These are phyloP conservation scores for Chlorella sp. DNA, from an alignment of 139 green algal genomes.

Conservation along the genomic window DNA sequence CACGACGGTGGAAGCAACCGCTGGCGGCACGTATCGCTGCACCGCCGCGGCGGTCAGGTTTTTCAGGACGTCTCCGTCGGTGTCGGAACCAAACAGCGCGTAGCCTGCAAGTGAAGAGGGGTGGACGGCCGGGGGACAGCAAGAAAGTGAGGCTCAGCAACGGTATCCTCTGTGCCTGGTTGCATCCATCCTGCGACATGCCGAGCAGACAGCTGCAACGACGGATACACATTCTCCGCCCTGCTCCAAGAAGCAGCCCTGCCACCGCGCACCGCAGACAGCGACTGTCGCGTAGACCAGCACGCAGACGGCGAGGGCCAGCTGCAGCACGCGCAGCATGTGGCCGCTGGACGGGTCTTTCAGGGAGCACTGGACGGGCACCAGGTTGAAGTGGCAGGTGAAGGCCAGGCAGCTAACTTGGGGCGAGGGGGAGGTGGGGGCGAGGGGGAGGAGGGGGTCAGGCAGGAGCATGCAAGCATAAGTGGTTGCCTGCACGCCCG, in stretches of 20 bases:
- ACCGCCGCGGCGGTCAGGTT: conserved; percentile 37
- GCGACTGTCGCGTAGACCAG: conserved; percentile 39
- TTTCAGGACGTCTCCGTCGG: conserved; percentile 48
- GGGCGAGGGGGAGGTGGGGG: too few species aligned
- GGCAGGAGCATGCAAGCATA: too few species aligned
- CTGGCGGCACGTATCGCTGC: neutral
- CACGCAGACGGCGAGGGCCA: conserved; percentile 13
- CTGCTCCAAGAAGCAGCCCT: too few species aligned
- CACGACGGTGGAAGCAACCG: conserved; percentile 18
- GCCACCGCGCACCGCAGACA: conserved; percentile 17
- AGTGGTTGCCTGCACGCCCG: too few species aligned
- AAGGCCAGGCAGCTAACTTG: conserved; percentile 35
- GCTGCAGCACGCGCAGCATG: conserved; percentile 23
- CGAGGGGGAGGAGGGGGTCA: neutral
- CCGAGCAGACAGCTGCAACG: neutral
- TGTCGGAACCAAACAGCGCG: conserved; percentile 38
- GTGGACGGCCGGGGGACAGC: too few species aligned
- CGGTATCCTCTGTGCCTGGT: too few species aligned
- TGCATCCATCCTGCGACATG: too few species aligned
- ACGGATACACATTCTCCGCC: too few species aligned
- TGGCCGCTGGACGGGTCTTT: neutral
- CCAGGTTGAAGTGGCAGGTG: conserved; percentile 51
- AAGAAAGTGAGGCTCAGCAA: too few species aligned
- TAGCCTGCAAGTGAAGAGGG: conserved; percentile 27
- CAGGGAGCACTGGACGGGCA: conserved; percentile 41